phyloP scores from a whole-genome alignment of 1,284 basidiomycete species.

The Ganoderma sp. region DNA sequence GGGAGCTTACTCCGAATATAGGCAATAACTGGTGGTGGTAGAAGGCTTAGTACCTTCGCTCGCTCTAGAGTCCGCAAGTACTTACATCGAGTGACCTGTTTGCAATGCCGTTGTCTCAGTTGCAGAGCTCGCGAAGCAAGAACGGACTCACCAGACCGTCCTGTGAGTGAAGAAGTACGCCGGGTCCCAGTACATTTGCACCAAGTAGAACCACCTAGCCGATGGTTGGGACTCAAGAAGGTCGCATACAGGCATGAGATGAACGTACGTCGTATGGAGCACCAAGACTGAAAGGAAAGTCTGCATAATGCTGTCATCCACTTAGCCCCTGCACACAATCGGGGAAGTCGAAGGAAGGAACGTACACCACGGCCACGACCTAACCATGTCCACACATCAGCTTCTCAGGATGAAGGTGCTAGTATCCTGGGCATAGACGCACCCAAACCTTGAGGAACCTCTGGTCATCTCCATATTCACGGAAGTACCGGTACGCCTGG shows the following conservation, averaged over 20 bases:
- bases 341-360: not conserved
- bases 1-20: slow-evolving; percentile 7
- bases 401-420: not conserved
- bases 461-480: not conserved
- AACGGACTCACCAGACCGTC: slow-evolving; percentile 12
- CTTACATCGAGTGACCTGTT: slow-evolving; percentile 19
- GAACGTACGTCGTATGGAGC: slow-evolving; percentile 16
- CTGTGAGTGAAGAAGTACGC: slow-evolving; percentile 9
- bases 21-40: slow-evolving; percentile 1
- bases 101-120: too few species aligned
- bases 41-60: too few species aligned
- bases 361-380: not conserved
- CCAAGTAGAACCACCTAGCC: slow-evolving; percentile 15
- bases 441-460: not conserved
- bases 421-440: not conserved
- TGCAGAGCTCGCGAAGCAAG: too few species aligned
- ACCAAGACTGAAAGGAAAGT: slow-evolving; percentile 10
- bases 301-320: not conserved
- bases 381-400: not conserved
- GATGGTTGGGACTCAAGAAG: too few species aligned
- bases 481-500: slow-evolving; percentile 17
- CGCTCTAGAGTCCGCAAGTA: not conserved
- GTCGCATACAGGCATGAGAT: not conserved
- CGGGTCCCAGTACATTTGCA: slow-evolving; percentile 17
- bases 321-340: too few species aligned